phyloP scores from a whole-genome alignment of 345 rosid species.

The Xanthoceras sorbifolium region DNA sequence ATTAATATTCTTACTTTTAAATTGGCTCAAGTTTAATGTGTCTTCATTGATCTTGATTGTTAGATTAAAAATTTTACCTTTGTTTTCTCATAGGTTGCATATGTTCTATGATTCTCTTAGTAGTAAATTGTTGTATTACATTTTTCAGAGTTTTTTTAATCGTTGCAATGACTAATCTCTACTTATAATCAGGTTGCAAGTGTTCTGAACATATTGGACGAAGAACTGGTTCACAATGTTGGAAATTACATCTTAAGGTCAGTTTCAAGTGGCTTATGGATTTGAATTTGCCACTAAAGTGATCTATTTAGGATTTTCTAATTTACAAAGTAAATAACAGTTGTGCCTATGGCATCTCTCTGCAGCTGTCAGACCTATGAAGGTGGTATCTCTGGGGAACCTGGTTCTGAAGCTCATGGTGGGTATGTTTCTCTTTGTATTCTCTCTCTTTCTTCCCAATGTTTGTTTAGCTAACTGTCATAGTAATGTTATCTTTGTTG shows the following conservation, averaged over 20 bases:
- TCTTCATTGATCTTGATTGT: conserved; percentile 4
- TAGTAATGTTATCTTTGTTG: conserved; percentile 6
- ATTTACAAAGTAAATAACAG: conserved; percentile 18
- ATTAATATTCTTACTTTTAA: background rate
- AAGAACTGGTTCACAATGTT: conserved; percentile 63
- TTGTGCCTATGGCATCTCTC: conserved; percentile 22
- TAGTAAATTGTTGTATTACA: background rate
- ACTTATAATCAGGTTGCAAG: conserved; percentile 69
- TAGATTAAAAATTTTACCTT: background rate
- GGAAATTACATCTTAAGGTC: conserved; percentile 94
- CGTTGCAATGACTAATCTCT: conserved; percentile 9
- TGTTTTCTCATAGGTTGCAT: background rate
- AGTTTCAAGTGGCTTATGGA: conserved; percentile 14
- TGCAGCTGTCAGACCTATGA: conserved; percentile 96
- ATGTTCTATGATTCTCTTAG: background rate
- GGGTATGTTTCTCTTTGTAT: conserved; percentile 67
- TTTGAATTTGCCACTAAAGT: conserved; percentile 9
- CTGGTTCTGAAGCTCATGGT: conserved; percentile 99
- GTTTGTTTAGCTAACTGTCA: background rate
- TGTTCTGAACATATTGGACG: conserved; percentile 75
- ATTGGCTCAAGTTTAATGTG: background rate
- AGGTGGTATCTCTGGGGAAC: conserved; percentile 98
- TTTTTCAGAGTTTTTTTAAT: background rate
- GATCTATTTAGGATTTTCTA: background rate
- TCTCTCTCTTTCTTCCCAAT: conserved; percentile 11